phyloP scores from a whole-genome alignment of 73 alveolate species.

The Stentor coeruleus region DNA sequence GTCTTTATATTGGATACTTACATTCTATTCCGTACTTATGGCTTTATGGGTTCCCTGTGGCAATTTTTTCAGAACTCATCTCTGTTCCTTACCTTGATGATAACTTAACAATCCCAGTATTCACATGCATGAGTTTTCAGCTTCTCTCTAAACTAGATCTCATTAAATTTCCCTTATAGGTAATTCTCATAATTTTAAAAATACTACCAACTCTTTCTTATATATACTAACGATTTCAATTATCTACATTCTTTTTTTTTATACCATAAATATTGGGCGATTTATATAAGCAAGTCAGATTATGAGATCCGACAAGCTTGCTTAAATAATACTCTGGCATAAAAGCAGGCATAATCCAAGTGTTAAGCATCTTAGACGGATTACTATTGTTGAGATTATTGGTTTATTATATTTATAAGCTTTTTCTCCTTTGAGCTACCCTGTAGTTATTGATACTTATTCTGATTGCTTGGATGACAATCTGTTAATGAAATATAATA shows the following conservation, averaged over 20 bases:
- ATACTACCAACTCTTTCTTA: not conserved
- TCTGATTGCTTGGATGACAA: not conserved
- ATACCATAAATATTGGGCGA: too few relatives aligned
- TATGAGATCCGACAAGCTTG: too few relatives aligned
- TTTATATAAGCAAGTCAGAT: too few relatives aligned
- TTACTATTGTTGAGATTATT: too few relatives aligned
- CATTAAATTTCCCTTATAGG: not conserved
- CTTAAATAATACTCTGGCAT: too few relatives aligned
- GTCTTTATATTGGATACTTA: not conserved
- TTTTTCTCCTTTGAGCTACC: slow-evolving; percentile 25
- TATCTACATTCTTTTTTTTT: too few relatives aligned
- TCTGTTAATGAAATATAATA: not conserved
- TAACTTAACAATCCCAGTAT: slow-evolving; percentile 17
- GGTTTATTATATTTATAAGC: too few relatives aligned
- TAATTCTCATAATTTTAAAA: not conserved
- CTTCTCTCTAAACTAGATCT: not conserved
- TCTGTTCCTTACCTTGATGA: not conserved
- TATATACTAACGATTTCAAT: too few relatives aligned
- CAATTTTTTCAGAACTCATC: slow-evolving; percentile 4
- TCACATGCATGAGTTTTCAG: not conserved
- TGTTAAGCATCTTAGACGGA: too few relatives aligned
- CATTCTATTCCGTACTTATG: not conserved
- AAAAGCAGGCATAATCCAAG: too few relatives aligned
- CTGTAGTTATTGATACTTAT: slow-evolving; percentile 7
- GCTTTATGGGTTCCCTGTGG: not conserved